Evolutionary conservation across 305 asterid genomes (phyloP).

Genomic region (Solanum aculeatissimum): DNA sequence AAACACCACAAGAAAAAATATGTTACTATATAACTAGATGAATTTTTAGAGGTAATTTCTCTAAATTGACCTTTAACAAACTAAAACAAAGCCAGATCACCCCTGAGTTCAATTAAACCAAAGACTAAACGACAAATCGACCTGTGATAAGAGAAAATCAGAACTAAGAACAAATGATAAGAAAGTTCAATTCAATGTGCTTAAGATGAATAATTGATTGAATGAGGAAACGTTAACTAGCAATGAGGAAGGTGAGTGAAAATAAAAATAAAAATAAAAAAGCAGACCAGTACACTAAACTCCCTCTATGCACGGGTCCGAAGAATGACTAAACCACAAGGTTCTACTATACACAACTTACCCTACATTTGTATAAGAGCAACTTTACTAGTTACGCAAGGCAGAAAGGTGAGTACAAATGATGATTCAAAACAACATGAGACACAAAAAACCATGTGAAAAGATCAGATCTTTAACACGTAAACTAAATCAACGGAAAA

Average conservation of each 20-base stretch:
- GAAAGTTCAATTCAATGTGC: not conserved
- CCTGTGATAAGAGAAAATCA: not conserved
- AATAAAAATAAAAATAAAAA: no score
- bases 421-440: not conserved
- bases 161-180: not conserved
- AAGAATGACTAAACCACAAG: no score
- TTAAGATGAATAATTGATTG: not conserved
- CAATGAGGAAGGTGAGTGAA: not conserved
- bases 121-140: not conserved
- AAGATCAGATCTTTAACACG: not conserved
- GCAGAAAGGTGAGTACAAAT: not conserved
- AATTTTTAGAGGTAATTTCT: not conserved
- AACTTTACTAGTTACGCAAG: no score
- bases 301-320: no score
- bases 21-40: not conserved
- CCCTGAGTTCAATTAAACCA: not conserved
- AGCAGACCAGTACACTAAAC: no score
- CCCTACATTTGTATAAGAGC: no score
- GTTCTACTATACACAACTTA: no score
- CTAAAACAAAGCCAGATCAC: not conserved
- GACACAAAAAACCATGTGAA: not conserved
- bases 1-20: not conserved
- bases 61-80: not conserved
- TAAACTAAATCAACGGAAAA: not conserved
- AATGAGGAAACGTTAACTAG: not conserved